Percentiles rank a stretch among this genome's conserved stretches.
These are phyloP conservation scores for Scleromitrula shiraiana DNA, from an alignment of 2,329 filamentous ascomycete species.

Conservation along the genomic window DNA sequence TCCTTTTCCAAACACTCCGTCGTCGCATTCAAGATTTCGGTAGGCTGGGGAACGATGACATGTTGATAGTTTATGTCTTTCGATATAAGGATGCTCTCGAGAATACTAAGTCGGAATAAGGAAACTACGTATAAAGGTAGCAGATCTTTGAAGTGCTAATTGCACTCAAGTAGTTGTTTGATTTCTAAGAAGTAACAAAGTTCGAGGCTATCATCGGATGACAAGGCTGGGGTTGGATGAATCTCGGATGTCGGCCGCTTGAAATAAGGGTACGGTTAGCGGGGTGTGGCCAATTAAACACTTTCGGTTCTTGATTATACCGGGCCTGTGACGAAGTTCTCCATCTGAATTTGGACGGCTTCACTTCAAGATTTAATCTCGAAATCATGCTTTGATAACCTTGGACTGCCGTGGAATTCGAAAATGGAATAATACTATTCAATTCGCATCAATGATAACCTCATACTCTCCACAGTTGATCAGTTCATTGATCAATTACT, in stretches of 20 bases:
- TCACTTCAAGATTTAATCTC: background rate
- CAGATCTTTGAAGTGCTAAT: no score
- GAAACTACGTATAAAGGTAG: no score
- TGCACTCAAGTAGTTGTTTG: background rate
- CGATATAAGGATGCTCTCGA: no score
- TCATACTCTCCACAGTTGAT: constrained; percentile 7
- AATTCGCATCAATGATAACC: constrained; percentile 19
- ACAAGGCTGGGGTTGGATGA: constrained; percentile 6
- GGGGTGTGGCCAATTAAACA: constrained; percentile 6
- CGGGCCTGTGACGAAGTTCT: constrained; percentile 6
- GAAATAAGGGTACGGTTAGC: constrained; percentile 2
- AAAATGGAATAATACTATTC: background rate
- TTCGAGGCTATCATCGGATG: constrained; percentile 2
- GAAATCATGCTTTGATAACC: background rate
- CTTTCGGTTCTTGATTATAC: constrained; percentile 6
- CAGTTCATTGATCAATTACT: constrained; percentile 10
- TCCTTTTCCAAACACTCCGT: no score
- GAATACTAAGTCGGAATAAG: no score
- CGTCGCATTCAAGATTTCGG: no score
- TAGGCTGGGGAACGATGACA: no score
- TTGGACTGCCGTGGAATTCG: constrained; percentile 1
- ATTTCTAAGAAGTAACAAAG: background rate
- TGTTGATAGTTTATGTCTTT: no score
- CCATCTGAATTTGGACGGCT: constrained; percentile 2
- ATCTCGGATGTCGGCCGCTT: background rate